phyloP scores from a whole-genome alignment of 768 basidiomycete genomes.

The Naganishia antarctica region DNA sequence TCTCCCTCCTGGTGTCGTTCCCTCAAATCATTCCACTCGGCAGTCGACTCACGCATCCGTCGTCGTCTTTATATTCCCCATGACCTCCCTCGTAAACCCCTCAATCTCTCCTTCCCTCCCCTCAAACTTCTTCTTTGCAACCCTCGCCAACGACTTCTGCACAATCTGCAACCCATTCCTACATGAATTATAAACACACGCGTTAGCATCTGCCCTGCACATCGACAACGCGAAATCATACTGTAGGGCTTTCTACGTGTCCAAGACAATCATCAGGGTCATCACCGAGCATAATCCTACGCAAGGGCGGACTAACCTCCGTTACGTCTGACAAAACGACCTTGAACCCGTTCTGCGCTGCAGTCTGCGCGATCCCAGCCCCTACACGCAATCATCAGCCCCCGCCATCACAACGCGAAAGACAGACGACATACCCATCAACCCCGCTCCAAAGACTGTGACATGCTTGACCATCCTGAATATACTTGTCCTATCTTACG shows the following conservation, averaged over 20 bases:
- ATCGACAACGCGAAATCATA: background rate
- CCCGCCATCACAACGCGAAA: background rate
- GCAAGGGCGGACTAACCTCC: slow-evolving; percentile 35
- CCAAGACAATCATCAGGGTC: background rate
- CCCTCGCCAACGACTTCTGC: slow-evolving; percentile 49
- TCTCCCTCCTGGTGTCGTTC: background rate
- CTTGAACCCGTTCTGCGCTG: slow-evolving; percentile 51
- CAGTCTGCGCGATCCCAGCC: slow-evolving; percentile 53
- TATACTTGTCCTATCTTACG: too few species aligned
- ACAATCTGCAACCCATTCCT: slow-evolving; percentile 51
- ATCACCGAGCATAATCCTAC: background rate
- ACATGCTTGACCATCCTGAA: slow-evolving; percentile 39
- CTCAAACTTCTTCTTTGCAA: slow-evolving; percentile 49
- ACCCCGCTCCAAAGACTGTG: slow-evolving; percentile 52
- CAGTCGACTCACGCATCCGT: slow-evolving; percentile 49
- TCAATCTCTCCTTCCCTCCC: slow-evolving; percentile 32
- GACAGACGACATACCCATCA: slow-evolving; percentile 45
- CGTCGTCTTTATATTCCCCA: slow-evolving; percentile 48
- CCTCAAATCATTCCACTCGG: background rate
- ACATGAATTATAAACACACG: too few species aligned
- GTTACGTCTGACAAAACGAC: slow-evolving; percentile 50
- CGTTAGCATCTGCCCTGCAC: too few species aligned
- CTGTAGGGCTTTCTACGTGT: slow-evolving; percentile 19
- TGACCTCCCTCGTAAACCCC: slow-evolving; percentile 28
- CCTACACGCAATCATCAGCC: slow-evolving; percentile 30